Evolutionary conservation across 202 grass and related monocot genomes (phyloP), one percentile per base, ranked within the genome.

Genomic region (Carex arenaria): DNA sequence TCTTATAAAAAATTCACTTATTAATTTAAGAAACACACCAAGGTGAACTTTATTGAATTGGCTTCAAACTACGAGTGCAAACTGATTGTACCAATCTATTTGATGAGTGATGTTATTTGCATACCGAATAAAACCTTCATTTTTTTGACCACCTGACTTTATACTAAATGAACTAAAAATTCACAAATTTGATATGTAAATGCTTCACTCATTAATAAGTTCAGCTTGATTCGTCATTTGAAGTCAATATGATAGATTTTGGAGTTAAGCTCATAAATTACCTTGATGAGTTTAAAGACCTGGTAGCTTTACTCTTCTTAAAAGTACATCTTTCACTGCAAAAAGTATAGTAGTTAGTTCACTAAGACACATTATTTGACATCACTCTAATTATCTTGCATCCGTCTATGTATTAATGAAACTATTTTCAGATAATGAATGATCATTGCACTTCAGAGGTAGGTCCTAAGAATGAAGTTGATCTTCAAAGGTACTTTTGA

Each of bases 401-500:
- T 34, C 10, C 4, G 0, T 49, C 2, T 53, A 34, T 56, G 13
- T n/a, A 34, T 32, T 55, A 75, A 56, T 76, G 72, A 13, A 76
- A 76, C 52, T 31, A 30, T 55, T 75, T 74, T 75, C 11, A 77
- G 73, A 28, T 36, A 19, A 77, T 19, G 73, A 32, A 57, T 77
- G 52, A 77, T 77, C 73, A 77, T 10, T 77, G 51, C 73, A 77
- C 36, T 8, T 15, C 73, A 59, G 52, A 77, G 13, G 73, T n/a
- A 57, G 73, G 62, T 23, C 61, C 30, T 65, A 82, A 82, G 14
- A 32, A 53, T 10, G 38, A 66, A 67, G 45, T 82, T 64, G 62
- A 68, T 82, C 47, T 32, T 36, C 45, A 67, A 67, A 82, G 80
- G 80, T 82, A 68, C 20, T 55, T 28, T 49, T 19, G 42, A 49